A percentile compares a stretch with the other conserved stretches of the same genome.
phyloP scores from a whole-genome alignment of 2,329 filamentous ascomycete genomes.

The Phoma sp. region DNA sequence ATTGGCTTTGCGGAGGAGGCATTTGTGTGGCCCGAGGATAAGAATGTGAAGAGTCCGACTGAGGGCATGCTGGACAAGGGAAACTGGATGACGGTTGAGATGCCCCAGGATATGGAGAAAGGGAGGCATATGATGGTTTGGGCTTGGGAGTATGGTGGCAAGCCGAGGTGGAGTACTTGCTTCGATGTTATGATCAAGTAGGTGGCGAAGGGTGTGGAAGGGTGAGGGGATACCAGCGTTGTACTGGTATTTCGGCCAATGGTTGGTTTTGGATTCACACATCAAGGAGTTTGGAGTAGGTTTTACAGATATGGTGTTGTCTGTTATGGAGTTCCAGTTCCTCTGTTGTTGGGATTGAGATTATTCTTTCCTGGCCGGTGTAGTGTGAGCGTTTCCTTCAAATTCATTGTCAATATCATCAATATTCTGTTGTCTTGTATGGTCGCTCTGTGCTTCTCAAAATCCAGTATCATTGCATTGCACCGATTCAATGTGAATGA shows the following conservation, averaged over 20 bases:
- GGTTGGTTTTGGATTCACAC: too few species aligned
- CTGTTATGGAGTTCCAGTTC: slow-evolving; percentile 69
- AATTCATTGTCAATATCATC: slow-evolving; percentile 59
- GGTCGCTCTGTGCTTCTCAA: neutral
- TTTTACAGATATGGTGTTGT: too few species aligned
- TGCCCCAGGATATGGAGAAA: slow-evolving; percentile 32
- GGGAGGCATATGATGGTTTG: slow-evolving; percentile 42
- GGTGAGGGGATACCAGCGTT: too few species aligned
- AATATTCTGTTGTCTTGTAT: slow-evolving; percentile 16
- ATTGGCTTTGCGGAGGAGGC: slow-evolving; percentile 33
- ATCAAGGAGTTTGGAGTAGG: too few species aligned
- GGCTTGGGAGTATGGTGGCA: slow-evolving; percentile 30
- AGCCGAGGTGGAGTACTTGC: slow-evolving; percentile 32
- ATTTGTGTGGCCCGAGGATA: slow-evolving; percentile 29
- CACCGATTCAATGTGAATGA: too few species aligned
- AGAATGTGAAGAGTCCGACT: slow-evolving; percentile 21
- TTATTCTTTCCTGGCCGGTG: slow-evolving; percentile 73
- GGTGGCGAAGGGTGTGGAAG: too few species aligned
- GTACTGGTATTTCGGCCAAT: too few species aligned
- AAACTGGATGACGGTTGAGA: slow-evolving; percentile 34
- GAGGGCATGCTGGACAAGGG: slow-evolving; percentile 35
- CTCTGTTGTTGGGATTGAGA: slow-evolving; percentile 76
- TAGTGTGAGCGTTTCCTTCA: slow-evolving; percentile 53
- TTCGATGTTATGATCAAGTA: slow-evolving; percentile 35
- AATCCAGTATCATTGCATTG: neutral